These are phyloP conservation scores for Symbiodinium pilosum DNA, from an alignment of 73 alveolate species.

Conservation along the genomic window DNA sequence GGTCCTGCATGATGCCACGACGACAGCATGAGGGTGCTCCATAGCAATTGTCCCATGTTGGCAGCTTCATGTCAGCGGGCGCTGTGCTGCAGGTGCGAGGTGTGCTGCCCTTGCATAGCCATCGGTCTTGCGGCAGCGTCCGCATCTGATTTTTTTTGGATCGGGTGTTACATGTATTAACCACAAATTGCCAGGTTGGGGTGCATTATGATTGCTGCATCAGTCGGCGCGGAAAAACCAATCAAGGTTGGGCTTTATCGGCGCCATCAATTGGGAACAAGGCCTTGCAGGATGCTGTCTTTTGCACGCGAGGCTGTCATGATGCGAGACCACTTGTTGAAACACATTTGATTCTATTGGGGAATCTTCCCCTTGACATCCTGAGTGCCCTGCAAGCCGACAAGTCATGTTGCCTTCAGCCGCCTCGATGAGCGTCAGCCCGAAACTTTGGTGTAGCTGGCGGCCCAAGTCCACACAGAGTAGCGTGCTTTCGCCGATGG, in stretches of 20 bases:
- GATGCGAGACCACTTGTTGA: too few relatives aligned
- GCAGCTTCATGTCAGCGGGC: not conserved
- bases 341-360: too few relatives aligned
- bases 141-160: not conserved
- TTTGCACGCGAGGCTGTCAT: too few relatives aligned
- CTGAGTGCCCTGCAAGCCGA: too few relatives aligned
- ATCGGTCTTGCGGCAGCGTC: constrained; percentile 37
- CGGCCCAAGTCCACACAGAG: not conserved
- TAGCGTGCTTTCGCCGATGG: too few relatives aligned
- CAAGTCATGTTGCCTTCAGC: too few relatives aligned
- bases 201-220: too few relatives aligned
- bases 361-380: too few relatives aligned
- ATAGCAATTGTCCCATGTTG: not conserved
- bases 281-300: too few relatives aligned
- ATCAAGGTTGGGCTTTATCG: constrained; percentile 51
- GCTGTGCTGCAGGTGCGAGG: constrained; percentile 44
- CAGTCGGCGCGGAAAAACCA: too few relatives aligned
- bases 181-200: too few relatives aligned
- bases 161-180: too few relatives aligned
- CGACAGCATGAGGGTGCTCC: not conserved
- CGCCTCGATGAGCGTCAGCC: not conserved
- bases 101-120: constrained; percentile 38
- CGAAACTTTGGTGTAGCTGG: not conserved
- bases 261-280: constrained; percentile 72
- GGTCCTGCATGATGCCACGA: not conserved